Conservation (phyloP, 2,329 filamentous ascomycete genomes). For the Fusarium nodosum region DNA sequence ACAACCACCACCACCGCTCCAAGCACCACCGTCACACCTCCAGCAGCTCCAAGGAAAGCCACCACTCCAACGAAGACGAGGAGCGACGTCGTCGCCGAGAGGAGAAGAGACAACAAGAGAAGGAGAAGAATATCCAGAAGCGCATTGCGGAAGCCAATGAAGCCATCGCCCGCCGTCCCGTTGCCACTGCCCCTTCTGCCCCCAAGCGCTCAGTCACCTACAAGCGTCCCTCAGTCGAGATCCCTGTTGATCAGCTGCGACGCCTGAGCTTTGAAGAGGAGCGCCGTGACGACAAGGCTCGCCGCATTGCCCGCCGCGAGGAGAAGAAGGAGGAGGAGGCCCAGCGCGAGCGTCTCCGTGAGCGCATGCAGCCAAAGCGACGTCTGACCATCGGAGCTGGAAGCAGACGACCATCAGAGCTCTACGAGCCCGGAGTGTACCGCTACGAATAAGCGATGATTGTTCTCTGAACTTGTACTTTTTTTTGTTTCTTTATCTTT, state of each 20-base stretch:
- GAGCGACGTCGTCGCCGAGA: slow-evolving; percentile 47
- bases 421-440: slow-evolving; percentile 58
- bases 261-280: slow-evolving; percentile 53
- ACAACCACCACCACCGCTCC: slow-evolving; percentile 47
- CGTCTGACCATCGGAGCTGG: slow-evolving; percentile 56
- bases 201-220: slow-evolving; percentile 46
- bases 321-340: slow-evolving; percentile 56
- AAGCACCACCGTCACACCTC: slow-evolving; percentile 56
- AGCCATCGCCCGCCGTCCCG: slow-evolving; percentile 57
- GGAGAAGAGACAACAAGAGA: slow-evolving; percentile 49
- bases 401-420: slow-evolving; percentile 54
- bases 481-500: slow-evolving; percentile 22
- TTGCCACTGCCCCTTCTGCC: slow-evolving; percentile 49
- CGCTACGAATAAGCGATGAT: slow-evolving; percentile 56
- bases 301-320: slow-evolving; percentile 47
- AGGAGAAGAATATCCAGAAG: slow-evolving; percentile 49
- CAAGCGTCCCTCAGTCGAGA: slow-evolving; percentile 45
- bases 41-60: slow-evolving; percentile 54
- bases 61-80: slow-evolving; percentile 51
- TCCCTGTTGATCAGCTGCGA: slow-evolving; percentile 53
- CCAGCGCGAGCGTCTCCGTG: slow-evolving; percentile 56
- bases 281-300: slow-evolving; percentile 53
- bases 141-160: slow-evolving; percentile 59
- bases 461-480: slow-evolving; percentile 13
- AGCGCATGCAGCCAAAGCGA: slow-evolving; percentile 58